Percentiles rank a stretch among this genome's conserved stretches.
Conservation (phyloP, 495 filamentous ascomycete genomes). For the Hypoxylon subgilvum region DNA sequence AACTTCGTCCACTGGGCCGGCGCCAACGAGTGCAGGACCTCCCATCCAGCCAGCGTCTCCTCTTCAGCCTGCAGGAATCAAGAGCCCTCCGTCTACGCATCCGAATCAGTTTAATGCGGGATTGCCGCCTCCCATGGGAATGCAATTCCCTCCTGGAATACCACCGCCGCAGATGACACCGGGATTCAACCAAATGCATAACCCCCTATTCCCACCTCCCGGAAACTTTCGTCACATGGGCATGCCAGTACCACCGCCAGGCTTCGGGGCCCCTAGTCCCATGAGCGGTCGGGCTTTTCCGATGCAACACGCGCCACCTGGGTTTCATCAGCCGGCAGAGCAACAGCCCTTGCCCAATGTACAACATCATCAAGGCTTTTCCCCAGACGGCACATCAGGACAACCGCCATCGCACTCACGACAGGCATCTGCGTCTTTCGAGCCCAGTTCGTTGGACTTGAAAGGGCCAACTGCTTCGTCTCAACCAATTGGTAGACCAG, state of each 20-base stretch:
- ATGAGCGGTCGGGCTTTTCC: constrained; percentile 70
- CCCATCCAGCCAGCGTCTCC: constrained; percentile 47
- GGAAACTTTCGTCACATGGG: constrained; percentile 65
- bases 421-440: constrained; percentile 54
- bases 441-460: constrained; percentile 42
- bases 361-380: constrained; percentile 43
- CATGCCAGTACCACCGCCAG: constrained; percentile 61
- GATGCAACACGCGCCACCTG: constrained; percentile 63
- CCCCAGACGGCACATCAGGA: constrained; percentile 44
- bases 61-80: constrained; percentile 46
- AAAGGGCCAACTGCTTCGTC: constrained; percentile 20
- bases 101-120: constrained; percentile 45
- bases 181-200: constrained; percentile 57
- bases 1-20: constrained; percentile 41
- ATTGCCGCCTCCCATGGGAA: constrained; percentile 44
- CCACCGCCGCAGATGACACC: constrained; percentile 47
- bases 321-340: constrained; percentile 58
- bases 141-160: constrained; percentile 66
- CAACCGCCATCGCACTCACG: constrained; percentile 50
- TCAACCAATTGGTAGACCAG: constrained; percentile 77
- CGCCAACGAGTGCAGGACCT: constrained; percentile 19
- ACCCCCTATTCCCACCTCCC: constrained; percentile 60
- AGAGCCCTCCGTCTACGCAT: constrained; percentile 55
- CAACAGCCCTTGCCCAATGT: constrained; percentile 47
- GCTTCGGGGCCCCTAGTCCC: constrained; percentile 60